These are phyloP conservation scores for Coprinellus micaceus DNA, from an alignment of 768 basidiomycete species.

Conservation along the genomic window DNA sequence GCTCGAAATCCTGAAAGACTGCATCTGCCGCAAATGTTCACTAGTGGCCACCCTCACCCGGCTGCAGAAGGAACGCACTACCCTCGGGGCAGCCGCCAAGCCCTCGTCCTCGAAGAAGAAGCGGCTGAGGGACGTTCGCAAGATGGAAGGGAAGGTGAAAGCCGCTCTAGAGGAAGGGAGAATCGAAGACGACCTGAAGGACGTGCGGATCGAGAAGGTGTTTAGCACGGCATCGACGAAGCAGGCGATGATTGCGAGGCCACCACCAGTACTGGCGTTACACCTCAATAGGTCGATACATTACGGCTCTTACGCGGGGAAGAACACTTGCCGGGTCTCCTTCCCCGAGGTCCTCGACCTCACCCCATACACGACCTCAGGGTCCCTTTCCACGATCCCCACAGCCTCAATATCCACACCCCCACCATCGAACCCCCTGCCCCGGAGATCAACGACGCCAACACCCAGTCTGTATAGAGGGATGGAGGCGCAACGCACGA, in stretches of 20 bases:
- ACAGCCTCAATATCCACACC: slow-evolving; percentile 69
- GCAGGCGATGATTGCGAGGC: slow-evolving; percentile 90
- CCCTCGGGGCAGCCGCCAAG: slow-evolving; percentile 46
- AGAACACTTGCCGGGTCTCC: slow-evolving; percentile 76
- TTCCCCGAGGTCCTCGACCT: slow-evolving; percentile 91
- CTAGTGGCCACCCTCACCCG: slow-evolving; percentile 70
- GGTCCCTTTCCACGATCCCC: slow-evolving; percentile 67
- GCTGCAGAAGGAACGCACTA: slow-evolving; percentile 58
- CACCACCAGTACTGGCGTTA: slow-evolving; percentile 80
- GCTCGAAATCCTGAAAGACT: slow-evolving; percentile 85
- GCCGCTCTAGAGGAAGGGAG: slow-evolving; percentile 66
- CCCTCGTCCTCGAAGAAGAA: slow-evolving; percentile 72
- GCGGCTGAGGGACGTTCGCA: slow-evolving; percentile 66
- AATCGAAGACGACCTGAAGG: slow-evolving; percentile 81
- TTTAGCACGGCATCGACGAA: slow-evolving; percentile 75
- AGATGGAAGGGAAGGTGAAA: slow-evolving; percentile 58
- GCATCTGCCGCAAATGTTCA: slow-evolving; percentile 90
- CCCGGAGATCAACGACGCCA: slow-evolving; percentile 43
- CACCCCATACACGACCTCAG: slow-evolving; percentile 82
- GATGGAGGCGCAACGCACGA: slow-evolving; percentile 43
- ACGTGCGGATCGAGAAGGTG: slow-evolving; percentile 75
- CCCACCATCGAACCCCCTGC: slow-evolving; percentile 28
- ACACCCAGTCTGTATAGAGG: slow-evolving; percentile 49
- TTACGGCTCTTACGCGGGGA: slow-evolving; percentile 68
- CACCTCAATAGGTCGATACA: slow-evolving; percentile 92